Conservation (phyloP, 1,284 basidiomycete genomes). For the Pseudozyma tsukubaensis region DNA sequence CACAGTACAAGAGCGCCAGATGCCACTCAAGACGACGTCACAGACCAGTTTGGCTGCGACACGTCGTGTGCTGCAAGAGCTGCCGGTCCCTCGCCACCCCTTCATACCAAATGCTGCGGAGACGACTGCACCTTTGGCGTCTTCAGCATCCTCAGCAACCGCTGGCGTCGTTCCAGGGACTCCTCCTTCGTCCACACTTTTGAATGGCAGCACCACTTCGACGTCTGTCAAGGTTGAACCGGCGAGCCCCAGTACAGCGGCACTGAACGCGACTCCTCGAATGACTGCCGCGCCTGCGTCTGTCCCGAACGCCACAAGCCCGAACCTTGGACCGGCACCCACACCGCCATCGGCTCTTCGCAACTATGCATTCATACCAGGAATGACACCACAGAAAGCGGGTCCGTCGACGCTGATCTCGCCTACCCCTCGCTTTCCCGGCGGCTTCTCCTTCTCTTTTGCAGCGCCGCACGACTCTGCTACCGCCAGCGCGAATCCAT, state of each 20-base stretch:
- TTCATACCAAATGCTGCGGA: conserved; percentile 5
- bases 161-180: background rate
- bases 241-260: background rate
- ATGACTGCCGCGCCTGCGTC: background rate
- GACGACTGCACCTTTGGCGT: background rate
- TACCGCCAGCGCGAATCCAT: conserved; percentile 4
- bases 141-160: background rate
- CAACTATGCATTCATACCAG: conserved; percentile 41
- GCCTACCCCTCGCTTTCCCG: conserved; percentile 38
- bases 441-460: conserved; percentile 31
- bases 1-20: conserved; percentile 1
- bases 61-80: conserved; percentile 29
- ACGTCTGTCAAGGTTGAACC: conserved; percentile 16
- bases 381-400: conserved; percentile 23
- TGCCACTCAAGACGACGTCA: conserved; percentile 10
- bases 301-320: background rate
- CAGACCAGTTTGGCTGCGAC: conserved; percentile 20
- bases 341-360: conserved; percentile 32
- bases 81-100: conserved; percentile 29
- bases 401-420: conserved; percentile 16
- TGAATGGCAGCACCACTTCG: background rate
- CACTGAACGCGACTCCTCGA: background rate
- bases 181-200: background rate
- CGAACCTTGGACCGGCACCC: conserved; percentile 18
- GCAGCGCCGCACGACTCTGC: conserved; percentile 10